phyloP scores from a whole-genome alignment of 2,329 filamentous ascomycete genomes.

The Blastomyces percursus region DNA sequence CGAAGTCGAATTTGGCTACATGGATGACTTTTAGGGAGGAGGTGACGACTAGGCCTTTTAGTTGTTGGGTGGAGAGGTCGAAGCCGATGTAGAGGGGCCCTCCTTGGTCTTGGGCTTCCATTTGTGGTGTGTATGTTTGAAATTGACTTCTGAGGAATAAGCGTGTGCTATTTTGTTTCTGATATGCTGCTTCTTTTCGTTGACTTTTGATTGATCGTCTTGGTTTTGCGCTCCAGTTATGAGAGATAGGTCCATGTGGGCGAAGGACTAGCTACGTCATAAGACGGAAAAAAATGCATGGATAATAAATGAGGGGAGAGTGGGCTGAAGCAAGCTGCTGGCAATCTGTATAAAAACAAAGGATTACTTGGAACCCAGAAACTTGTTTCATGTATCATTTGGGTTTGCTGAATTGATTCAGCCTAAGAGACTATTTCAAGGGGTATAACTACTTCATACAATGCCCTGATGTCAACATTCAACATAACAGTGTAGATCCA shows the following conservation, averaged over 20 bases:
- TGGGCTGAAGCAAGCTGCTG: too few relatives aligned
- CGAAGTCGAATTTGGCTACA: constrained; percentile 90
- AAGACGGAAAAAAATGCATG: neutral
- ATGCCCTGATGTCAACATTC: neutral
- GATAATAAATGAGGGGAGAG: neutral
- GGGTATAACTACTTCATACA: too few relatives aligned
- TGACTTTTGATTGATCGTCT: neutral
- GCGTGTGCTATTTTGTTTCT: neutral
- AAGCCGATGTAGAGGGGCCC: constrained; percentile 76
- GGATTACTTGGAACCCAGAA: neutral
- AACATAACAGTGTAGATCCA: neutral
- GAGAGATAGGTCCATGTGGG: neutral
- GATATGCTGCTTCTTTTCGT: neutral
- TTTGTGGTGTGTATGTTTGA: neutral
- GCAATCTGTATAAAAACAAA: neutral
- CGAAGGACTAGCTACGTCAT: neutral
- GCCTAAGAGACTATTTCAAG: too few relatives aligned
- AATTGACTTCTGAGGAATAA: neutral
- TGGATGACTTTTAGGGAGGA: constrained; percentile 70
- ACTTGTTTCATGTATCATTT: neutral
- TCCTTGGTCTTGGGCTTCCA: constrained; percentile 18
- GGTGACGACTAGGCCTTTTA: constrained; percentile 84
- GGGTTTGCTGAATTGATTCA: neutral
- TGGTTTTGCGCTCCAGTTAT: neutral
- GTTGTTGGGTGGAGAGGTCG: constrained; percentile 91